Conservation (phyloP, 495 filamentous ascomycete genomes). For the Hyaloscypha finlandica region DNA sequence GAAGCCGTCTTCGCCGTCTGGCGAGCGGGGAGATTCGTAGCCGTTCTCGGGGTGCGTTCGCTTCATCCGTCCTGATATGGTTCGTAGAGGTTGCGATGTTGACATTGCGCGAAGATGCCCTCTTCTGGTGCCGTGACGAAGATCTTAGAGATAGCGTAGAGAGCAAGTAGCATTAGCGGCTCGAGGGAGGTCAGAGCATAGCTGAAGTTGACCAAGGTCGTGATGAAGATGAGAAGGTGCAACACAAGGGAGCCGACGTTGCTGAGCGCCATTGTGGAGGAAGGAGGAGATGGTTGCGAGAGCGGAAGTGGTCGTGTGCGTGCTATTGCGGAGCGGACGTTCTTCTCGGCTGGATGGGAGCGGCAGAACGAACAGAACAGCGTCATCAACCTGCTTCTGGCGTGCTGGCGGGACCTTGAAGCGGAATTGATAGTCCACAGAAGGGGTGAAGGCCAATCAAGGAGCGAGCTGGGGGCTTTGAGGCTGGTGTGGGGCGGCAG, state of each 20-base stretch:
- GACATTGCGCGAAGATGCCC: conserved; percentile 28
- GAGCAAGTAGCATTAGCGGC: conserved; percentile 34
- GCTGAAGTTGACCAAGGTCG: conserved; percentile 42
- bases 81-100: conserved; percentile 23
- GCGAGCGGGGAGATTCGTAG: conserved; percentile 24
- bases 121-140: conserved; percentile 34
- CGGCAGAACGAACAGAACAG: not conserved
- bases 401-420: not conserved
- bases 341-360: not conserved
- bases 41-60: conserved; percentile 23
- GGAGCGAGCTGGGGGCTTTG: not conserved
- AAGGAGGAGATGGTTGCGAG: not conserved
- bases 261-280: conserved; percentile 38
- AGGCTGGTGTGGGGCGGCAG: not conserved
- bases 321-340: not conserved
- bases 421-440: not conserved
- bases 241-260: conserved; percentile 42
- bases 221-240: conserved; percentile 42
- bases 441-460: not conserved
- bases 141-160: conserved; percentile 38
- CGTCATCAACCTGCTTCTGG: not conserved
- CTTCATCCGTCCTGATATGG: conserved; percentile 23
- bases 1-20: conserved; percentile 2
- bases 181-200: conserved; percentile 39
- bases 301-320: conserved; percentile 8